Evolutionary conservation across 306 rosid genomes (phyloP).

Genomic region (Morella rubra): DNA sequence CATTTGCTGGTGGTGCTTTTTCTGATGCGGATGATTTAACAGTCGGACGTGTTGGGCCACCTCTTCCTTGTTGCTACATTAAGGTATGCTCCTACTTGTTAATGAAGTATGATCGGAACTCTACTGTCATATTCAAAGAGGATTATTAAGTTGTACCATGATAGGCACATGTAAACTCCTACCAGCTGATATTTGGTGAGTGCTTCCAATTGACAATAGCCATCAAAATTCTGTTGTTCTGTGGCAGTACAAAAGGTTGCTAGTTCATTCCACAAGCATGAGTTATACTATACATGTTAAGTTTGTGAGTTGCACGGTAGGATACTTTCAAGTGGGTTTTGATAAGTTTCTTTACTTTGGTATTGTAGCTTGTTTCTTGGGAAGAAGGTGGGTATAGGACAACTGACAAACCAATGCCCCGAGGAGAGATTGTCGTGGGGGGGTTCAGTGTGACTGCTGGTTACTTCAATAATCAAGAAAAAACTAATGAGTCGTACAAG

Average conservation of each 20-base stretch:
- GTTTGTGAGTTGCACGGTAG: not conserved
- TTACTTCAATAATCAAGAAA: conserved; percentile 77
- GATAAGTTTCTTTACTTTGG: conserved; percentile 22
- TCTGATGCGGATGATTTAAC: conserved; percentile 76
- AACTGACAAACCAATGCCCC: conserved; percentile 91
- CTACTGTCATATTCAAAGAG: not conserved
- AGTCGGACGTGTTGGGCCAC: conserved; percentile 98
- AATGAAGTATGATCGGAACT: not conserved
- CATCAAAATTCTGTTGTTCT: not conserved
- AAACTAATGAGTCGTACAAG: conserved; percentile 84
- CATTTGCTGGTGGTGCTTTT: conserved; percentile 95
- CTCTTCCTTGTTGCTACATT: conserved; percentile 74
- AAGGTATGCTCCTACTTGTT: conserved; percentile 48
- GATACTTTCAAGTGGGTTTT: conserved; percentile 3
- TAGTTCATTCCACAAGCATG: not conserved
- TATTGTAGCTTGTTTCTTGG: conserved; percentile 89
- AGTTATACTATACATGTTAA: no score
- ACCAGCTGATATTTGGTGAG: conserved; percentile 1
- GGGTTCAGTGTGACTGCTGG: conserved; percentile 83
- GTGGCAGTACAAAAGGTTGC: not conserved
- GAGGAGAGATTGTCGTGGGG: conserved; percentile 87
- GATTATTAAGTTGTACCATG: not conserved
- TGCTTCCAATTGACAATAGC: not conserved
- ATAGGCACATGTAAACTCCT: not conserved
- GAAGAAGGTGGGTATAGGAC: conserved; percentile 80